phyloP scores from a whole-genome alignment of 331 rosid genomes.

The Quercus tomentella region DNA sequence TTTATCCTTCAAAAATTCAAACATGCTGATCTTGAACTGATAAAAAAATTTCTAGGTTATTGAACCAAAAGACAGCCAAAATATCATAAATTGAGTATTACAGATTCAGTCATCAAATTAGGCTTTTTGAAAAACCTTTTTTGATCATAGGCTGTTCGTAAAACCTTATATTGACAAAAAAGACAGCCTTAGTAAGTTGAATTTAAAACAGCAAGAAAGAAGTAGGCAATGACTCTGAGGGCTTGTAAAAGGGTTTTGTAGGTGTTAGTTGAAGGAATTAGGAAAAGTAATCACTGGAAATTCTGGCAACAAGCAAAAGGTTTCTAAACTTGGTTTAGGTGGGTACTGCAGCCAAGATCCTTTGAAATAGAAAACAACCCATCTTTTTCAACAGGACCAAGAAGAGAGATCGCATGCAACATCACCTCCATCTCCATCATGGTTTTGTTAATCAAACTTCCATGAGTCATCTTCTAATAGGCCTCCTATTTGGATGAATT shows the following conservation, averaged over 20 bases:
- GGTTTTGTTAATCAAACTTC: too few relatives aligned
- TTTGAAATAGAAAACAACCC: too few relatives aligned
- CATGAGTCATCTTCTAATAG: too few relatives aligned
- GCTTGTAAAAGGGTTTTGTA: neutral
- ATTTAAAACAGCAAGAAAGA: neutral
- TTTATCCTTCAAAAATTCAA: neutral
- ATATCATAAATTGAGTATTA: neutral
- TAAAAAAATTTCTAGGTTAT: neutral
- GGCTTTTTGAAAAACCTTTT: neutral
- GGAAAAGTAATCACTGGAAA: too few relatives aligned
- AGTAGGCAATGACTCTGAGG: neutral
- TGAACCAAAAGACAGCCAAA: neutral
- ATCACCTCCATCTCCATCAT: too few relatives aligned
- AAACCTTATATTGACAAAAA: neutral
- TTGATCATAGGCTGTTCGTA: neutral
- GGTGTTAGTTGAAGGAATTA: neutral
- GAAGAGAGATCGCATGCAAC: too few relatives aligned
- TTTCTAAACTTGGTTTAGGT: too few relatives aligned
- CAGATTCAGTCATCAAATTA: neutral
- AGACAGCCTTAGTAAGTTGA: neutral
- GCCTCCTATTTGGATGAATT: too few relatives aligned
- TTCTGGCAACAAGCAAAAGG: too few relatives aligned
- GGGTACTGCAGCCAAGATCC: too few relatives aligned
- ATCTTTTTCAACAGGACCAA: too few relatives aligned
- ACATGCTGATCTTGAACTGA: neutral